Evolutionary conservation across 257 asterid species (phyloP).

Genomic region (Pogostemon cablin): DNA sequence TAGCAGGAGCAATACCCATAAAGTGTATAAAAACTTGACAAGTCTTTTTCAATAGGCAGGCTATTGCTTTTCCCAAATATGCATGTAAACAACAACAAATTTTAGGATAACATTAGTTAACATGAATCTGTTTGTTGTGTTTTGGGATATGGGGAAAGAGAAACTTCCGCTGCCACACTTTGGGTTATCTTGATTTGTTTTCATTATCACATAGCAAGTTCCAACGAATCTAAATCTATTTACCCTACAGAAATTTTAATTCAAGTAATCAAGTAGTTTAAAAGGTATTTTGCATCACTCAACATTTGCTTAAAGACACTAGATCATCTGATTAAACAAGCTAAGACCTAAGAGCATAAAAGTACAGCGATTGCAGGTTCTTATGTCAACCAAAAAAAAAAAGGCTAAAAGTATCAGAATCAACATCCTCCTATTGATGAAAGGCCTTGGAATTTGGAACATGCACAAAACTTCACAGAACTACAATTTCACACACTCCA

Average conservation of each 20-base stretch:
- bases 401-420: background rate
- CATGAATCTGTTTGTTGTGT: background rate
- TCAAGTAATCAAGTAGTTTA: conserved; percentile 10
- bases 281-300: conserved; percentile 18
- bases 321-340: background rate
- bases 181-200: background rate
- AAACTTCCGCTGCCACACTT: background rate
- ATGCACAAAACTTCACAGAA: conserved; percentile 18
- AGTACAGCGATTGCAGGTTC: no score
- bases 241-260: background rate
- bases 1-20: background rate
- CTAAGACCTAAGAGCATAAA: background rate
- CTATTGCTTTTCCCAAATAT: background rate
- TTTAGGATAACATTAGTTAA: background rate
- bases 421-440: conserved; percentile 16
- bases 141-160: background rate
- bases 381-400: no score
- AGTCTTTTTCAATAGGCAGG: background rate
- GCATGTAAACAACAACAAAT: background rate
- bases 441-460: background rate
- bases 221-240: background rate
- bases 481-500: conserved; percentile 1
- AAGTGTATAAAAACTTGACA: background rate
- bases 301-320: conserved; percentile 23
- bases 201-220: background rate